A percentile compares a stretch with the other conserved stretches of the same genome.
phyloP scores from a whole-genome alignment of 192 early-diverging fungal genomes.

The Helicostylum pulchrum region DNA sequence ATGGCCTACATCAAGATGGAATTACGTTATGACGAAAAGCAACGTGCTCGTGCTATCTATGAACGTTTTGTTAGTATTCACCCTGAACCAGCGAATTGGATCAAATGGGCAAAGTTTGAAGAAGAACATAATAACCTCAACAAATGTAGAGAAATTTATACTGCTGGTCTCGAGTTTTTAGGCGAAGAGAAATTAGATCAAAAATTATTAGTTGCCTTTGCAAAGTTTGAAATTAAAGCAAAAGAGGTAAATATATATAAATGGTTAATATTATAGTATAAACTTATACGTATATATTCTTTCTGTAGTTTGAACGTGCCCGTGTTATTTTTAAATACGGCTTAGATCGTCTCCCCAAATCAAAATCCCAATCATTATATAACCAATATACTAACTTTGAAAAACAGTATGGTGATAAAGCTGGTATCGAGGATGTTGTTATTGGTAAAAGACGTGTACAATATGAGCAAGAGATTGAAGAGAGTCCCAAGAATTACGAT shows the following conservation, averaged over 20 bases:
- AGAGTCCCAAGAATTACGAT: constrained; percentile 91
- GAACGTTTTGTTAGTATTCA: constrained; percentile 85
- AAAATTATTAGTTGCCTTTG: constrained; percentile 93
- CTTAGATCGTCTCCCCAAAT: constrained; percentile 80
- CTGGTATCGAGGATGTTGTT: constrained; percentile 91
- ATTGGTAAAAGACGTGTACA: constrained; percentile 82
- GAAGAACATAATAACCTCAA: constrained; percentile 74
- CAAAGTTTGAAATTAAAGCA: constrained; percentile 87
- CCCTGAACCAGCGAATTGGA: constrained; percentile 93
- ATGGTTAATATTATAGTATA: background rate
- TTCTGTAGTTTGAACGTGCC: constrained; percentile 75
- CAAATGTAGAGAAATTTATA: constrained; percentile 83
- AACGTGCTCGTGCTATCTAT: constrained; percentile 76
- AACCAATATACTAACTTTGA: constrained; percentile 96
- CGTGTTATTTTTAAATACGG: constrained; percentile 96
- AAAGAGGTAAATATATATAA: constrained; percentile 60
- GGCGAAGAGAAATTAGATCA: constrained; percentile 92
- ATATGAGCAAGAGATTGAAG: constrained; percentile 76
- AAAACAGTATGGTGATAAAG: constrained; percentile 88
- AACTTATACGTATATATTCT: background rate
- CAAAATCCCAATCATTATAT: constrained; percentile 81
- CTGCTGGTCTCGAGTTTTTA: constrained; percentile 79
- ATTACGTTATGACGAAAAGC: constrained; percentile 80
- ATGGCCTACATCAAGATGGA: constrained; percentile 94
- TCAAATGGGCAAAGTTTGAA: constrained; percentile 96